Conservation (phyloP, 352 stramenopile genomes). For the Globisporangium alternatum region DNA sequence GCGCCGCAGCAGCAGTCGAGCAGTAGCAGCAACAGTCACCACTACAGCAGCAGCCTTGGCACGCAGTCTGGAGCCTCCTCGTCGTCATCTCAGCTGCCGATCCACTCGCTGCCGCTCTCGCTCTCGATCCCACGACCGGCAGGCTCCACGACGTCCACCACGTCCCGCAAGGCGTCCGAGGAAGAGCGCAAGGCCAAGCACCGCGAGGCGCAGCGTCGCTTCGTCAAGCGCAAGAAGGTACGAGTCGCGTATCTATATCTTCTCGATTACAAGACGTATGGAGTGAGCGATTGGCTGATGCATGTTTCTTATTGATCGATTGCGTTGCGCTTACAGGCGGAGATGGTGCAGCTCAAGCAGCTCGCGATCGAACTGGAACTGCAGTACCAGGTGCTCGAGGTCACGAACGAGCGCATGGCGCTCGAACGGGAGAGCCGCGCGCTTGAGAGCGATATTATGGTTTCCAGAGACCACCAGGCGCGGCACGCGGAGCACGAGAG, state of each 20-base stretch:
- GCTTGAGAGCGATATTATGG: slow-evolving; percentile 13
- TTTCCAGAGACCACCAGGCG: slow-evolving; percentile 8
- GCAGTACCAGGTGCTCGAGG: slow-evolving; percentile 19
- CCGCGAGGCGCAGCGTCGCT: slow-evolving; percentile 44
- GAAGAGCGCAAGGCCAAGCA: slow-evolving; percentile 55
- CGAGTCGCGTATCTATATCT: not conserved
- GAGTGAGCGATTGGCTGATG: not conserved
- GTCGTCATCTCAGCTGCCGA: slow-evolving; percentile 2
- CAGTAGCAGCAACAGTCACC: not conserved
- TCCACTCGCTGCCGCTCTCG: slow-evolving; percentile 17
- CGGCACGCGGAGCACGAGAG: not conserved
- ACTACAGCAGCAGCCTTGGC: not conserved
- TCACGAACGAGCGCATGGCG: slow-evolving; percentile 7
- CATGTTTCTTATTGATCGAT: not conserved
- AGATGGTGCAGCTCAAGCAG: slow-evolving; percentile 25
- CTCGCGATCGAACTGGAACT: slow-evolving; percentile 21
- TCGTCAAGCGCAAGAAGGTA: slow-evolving; percentile 56
- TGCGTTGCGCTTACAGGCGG: slow-evolving; percentile 4
- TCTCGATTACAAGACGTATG: not conserved
- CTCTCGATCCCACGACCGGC: slow-evolving; percentile 15
- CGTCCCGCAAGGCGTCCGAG: slow-evolving; percentile 28
- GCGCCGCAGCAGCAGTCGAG: not conserved
- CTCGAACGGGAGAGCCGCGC: slow-evolving; percentile 12
- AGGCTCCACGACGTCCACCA: not conserved
- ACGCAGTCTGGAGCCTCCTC: not conserved